Evolutionary conservation across 441 rosid genomes (phyloP), one percentile per base, ranked within the genome.

Genomic region (Eutrema salsugineum): DNA sequence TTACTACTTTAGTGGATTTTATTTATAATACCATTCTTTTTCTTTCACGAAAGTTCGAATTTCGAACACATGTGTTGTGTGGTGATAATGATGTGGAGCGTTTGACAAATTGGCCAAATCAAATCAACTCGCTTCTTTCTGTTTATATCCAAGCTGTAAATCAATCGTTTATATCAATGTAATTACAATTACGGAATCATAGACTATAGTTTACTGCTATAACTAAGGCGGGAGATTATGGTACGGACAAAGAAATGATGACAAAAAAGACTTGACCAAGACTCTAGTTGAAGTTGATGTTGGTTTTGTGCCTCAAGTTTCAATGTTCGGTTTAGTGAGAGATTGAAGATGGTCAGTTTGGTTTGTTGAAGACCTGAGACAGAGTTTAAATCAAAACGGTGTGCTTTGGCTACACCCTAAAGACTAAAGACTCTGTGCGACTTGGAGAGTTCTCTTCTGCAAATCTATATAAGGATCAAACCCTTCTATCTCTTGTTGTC

Each of bases 261-360:
- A 68, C 78, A 68, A 68, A 66, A 22, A 53, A 12, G n/a, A 36
- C 22, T 24, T n/a, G n/a, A n/a, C n/a, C n/a, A n/a, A n/a, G n/a
- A n/a, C n/a, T n/a, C n/a, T n/a, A n/a, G n/a, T n/a, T n/a, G n/a
- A n/a, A n/a, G n/a, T n/a, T n/a, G n/a, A n/a, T n/a, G n/a, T n/a
- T n/a, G n/a, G n/a, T n/a, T n/a, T n/a, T n/a, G n/a, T n/a, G n/a
- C n/a, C n/a, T n/a, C n/a, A n/a, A n/a, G n/a, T n/a, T n/a, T n/a
- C n/a, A n/a, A n/a, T n/a, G n/a, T n/a, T n/a, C n/a, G n/a, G n/a
- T n/a, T n/a, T n/a, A n/a, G n/a, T n/a, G n/a, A n/a, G n/a, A n/a
- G n/a, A n/a, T n/a, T n/a, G n/a, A n/a, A n/a, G n/a, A n/a, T n/a
- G n/a, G n/a, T n/a, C n/a, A n/a, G n/a, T n/a, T n/a, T n/a, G n/a